These are phyloP conservation scores for Aspergillus leporis DNA, from an alignment of 495 filamentous ascomycete genomes.

Conservation along the genomic window DNA sequence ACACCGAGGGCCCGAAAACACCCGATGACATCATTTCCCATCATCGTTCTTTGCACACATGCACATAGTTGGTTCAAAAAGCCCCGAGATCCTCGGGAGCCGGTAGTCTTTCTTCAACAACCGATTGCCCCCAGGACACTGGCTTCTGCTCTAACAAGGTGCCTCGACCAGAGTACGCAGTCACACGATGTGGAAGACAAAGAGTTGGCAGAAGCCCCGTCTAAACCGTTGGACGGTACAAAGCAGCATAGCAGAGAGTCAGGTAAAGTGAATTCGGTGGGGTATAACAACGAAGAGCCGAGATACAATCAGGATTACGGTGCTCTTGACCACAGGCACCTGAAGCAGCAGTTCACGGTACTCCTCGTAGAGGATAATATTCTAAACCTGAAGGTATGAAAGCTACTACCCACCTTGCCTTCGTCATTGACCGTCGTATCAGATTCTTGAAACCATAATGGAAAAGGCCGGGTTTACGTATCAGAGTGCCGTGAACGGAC, in stretches of 20 bases:
- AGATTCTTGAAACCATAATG: neutral
- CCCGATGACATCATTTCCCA: neutral
- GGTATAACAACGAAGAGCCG: neutral
- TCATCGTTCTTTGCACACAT: neutral
- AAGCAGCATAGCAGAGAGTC: neutral
- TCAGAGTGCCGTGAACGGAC: neutral
- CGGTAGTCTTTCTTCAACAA: neutral
- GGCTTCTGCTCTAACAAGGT: neutral
- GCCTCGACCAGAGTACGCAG: neutral
- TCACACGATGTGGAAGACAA: neutral
- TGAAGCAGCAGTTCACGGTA: conserved; percentile 12
- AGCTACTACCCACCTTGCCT: neutral
- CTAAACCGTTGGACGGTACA: neutral
- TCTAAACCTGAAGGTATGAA: conserved; percentile 32
- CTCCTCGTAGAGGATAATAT: conserved; percentile 43
- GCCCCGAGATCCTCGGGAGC: neutral
- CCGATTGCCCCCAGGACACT: neutral
- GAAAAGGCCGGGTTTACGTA: neutral
- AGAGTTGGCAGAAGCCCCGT: neutral
- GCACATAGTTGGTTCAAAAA: neutral
- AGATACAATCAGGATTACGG: neutral
- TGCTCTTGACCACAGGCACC: neutral
- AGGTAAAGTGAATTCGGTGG: neutral
- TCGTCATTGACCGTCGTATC: neutral
- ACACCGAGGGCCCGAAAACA: neutral